These are phyloP conservation scores for Blastobotrys indianensis DNA, from an alignment of 1,139 yeast genomes.

Conservation along the genomic window DNA sequence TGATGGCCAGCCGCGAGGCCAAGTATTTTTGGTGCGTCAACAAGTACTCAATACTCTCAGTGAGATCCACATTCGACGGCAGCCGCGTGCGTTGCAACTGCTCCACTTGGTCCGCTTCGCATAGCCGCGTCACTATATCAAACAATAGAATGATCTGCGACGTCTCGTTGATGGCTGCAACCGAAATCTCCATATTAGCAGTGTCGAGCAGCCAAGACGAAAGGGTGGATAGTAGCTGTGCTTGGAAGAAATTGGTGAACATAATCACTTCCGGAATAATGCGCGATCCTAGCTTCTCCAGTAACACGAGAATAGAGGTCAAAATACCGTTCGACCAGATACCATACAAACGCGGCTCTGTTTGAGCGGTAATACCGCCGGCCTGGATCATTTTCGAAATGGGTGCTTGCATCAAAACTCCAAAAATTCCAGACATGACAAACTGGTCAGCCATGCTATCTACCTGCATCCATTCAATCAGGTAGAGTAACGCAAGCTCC, in stretches of 20 bases:
- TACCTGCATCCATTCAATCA: slow-evolving; percentile 61
- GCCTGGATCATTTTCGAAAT: slow-evolving; percentile 60
- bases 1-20: slow-evolving; percentile 60
- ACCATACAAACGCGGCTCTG: slow-evolving; percentile 54
- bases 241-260: slow-evolving; percentile 57
- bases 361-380: slow-evolving; percentile 52
- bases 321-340: slow-evolving; percentile 81
- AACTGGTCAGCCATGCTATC: slow-evolving; percentile 62
- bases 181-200: slow-evolving; percentile 40
- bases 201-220: slow-evolving; percentile 52
- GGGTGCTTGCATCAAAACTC: slow-evolving; percentile 68
- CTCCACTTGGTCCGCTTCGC: slow-evolving; percentile 34
- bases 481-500: slow-evolving; percentile 61
- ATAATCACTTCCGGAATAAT: slow-evolving; percentile 61
- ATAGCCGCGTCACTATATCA: slow-evolving; percentile 43
- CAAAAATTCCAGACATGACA: slow-evolving; percentile 58
- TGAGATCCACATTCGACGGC: slow-evolving; percentile 41
- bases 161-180: slow-evolving; percentile 70
- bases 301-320: slow-evolving; percentile 55
- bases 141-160: slow-evolving; percentile 66
- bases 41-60: slow-evolving; percentile 57
- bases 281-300: slow-evolving; percentile 58
- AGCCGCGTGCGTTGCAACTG: slow-evolving; percentile 12
- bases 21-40: slow-evolving; percentile 82
- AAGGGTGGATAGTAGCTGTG: slow-evolving; percentile 57